Evolutionary conservation across 208 protist genomes (phyloP).

Genomic region (Porcisia hertigi): DNA sequence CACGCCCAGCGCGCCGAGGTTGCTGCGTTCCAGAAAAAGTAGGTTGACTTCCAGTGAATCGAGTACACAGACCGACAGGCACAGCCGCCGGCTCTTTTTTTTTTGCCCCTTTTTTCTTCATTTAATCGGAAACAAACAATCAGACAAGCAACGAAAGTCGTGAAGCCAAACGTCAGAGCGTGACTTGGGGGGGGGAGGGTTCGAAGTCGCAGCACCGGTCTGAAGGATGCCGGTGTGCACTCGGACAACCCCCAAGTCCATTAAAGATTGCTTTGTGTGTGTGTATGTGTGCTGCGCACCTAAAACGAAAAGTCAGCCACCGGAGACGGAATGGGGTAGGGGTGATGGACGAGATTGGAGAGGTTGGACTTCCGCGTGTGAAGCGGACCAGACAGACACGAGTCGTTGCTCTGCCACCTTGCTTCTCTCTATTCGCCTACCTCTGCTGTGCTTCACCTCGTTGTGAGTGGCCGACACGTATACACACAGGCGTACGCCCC

Average conservation of each 20-base stretch:
- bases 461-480: neutral
- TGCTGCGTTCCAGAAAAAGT: slow-evolving; percentile 53
- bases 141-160: neutral
- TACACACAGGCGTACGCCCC: neutral
- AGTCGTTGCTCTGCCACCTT: neutral
- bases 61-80: neutral
- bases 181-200: neutral
- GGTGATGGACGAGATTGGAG: neutral
- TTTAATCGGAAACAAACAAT: neutral
- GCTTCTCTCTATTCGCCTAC: neutral
- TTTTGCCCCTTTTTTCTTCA: neutral
- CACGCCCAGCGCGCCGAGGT: slow-evolving; percentile 66
- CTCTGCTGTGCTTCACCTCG: neutral
- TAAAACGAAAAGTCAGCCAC: neutral
- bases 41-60: slow-evolving; percentile 1
- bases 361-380: neutral
- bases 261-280: neutral
- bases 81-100: neutral
- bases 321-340: neutral
- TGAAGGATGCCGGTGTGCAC: neutral
- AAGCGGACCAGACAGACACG: neutral
- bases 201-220: neutral
- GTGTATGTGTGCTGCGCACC: neutral
- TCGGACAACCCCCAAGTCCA: neutral
- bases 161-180: neutral